These are phyloP conservation scores for Hemisphaericaspora xylanilytica DNA, from an alignment of 1,139 yeast species.

Conservation along the genomic window DNA sequence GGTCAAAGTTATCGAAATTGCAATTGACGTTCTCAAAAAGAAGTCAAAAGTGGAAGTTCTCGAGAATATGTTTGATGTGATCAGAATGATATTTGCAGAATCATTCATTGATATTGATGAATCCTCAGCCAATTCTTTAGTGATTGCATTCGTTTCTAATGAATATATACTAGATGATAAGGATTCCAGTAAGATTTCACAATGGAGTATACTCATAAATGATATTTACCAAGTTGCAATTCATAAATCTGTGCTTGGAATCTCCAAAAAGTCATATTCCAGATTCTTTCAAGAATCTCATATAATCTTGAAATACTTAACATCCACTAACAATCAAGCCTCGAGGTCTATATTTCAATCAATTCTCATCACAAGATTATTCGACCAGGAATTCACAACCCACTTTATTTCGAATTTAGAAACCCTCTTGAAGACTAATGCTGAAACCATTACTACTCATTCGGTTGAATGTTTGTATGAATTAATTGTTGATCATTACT, in stretches of 20 bases:
- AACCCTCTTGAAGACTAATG: slow-evolving; percentile 15
- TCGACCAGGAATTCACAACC: slow-evolving; percentile 17
- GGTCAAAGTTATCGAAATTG: slow-evolving; percentile 22
- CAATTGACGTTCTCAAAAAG: slow-evolving; percentile 14
- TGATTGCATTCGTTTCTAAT: slow-evolving; percentile 13
- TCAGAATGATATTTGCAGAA: slow-evolving; percentile 19
- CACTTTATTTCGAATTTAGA: slow-evolving; percentile 21
- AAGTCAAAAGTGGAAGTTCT: slow-evolving; percentile 13
- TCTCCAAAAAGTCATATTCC: slow-evolving; percentile 30
- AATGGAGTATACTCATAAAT: slow-evolving; percentile 25
- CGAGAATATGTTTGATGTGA: slow-evolving; percentile 17
- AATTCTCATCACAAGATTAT: slow-evolving; percentile 18
- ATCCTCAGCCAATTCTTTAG: slow-evolving; percentile 12
- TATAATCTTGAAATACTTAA: slow-evolving; percentile 11
- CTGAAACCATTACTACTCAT: slow-evolving; percentile 10
- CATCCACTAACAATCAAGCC: neutral
- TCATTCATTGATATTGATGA: slow-evolving; percentile 38
- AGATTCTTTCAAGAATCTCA: slow-evolving; percentile 25
- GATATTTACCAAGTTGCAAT: slow-evolving; percentile 28
- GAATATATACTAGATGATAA: neutral
- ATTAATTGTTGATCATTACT: slow-evolving; percentile 24
- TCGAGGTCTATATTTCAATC: slow-evolving; percentile 7
- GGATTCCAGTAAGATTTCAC: neutral
- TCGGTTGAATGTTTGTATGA: slow-evolving; percentile 25
- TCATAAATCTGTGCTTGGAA: slow-evolving; percentile 23